Evolutionary conservation across 1,284 basidiomycete genomes (phyloP).

Genomic region (Flammula alnicola): DNA sequence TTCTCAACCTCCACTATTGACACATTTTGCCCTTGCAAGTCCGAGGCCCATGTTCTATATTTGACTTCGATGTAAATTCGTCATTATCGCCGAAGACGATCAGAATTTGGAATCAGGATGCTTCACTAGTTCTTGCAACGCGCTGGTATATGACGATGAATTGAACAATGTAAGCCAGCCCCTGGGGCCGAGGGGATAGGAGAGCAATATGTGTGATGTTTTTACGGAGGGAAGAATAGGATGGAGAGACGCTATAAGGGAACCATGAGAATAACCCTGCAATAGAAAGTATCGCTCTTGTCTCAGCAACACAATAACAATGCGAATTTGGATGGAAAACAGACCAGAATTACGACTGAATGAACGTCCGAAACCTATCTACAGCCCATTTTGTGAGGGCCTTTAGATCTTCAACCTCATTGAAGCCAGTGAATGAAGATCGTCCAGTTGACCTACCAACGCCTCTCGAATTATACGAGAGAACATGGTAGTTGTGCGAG

Average conservation of each 20-base stretch:
- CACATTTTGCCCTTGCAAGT: conserved; percentile 36
- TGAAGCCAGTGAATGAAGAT: conserved; percentile 69
- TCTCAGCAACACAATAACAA: not conserved
- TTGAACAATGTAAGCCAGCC: conserved; percentile 73
- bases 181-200: conserved; percentile 76
- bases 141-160: conserved; percentile 52
- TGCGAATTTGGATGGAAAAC: conserved; percentile 29
- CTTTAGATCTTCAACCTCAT: conserved; percentile 69
- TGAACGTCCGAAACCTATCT: conserved; percentile 46
- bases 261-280: conserved; percentile 83
- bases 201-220: conserved; percentile 72
- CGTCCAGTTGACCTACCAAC: conserved; percentile 74
- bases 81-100: conserved; percentile 71
- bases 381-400: conserved; percentile 63
- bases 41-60: conserved; percentile 60
- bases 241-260: conserved; percentile 69
- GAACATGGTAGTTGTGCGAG: conserved; percentile 54
- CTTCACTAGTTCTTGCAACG: conserved; percentile 52
- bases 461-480: conserved; percentile 77
- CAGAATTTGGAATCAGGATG: conserved; percentile 56
- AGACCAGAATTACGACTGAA: conserved; percentile 58
- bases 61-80: conserved; percentile 68
- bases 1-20: conserved; percentile 36
- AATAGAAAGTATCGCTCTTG: conserved; percentile 1
- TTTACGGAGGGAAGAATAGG: conserved; percentile 52